These are phyloP conservation scores for Paxillus rubicundulus DNA, from an alignment of 768 basidiomycete genomes.

Conservation along the genomic window DNA sequence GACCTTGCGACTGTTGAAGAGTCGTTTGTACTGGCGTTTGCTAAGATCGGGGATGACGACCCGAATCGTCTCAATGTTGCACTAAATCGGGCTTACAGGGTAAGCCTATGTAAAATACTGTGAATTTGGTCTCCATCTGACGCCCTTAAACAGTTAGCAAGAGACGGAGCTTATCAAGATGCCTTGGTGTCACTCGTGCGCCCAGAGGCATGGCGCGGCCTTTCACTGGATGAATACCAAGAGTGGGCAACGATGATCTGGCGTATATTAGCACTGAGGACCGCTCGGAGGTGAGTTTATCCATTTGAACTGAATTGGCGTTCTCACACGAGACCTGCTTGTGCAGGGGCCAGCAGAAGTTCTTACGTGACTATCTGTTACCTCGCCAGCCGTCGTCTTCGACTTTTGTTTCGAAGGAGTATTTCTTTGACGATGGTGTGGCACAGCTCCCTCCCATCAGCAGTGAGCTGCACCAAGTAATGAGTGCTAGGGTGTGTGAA, in stretches of 20 bases:
- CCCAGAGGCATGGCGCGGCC: conserved; percentile 65
- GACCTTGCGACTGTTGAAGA: conserved; percentile 66
- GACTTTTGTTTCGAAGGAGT: conserved; percentile 53
- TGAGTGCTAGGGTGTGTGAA: conserved; percentile 39
- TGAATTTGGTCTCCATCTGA: conserved; percentile 1
- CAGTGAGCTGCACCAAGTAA: conserved; percentile 42
- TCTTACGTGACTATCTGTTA: conserved; percentile 64
- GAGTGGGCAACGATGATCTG: conserved; percentile 76
- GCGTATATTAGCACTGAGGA: conserved; percentile 68
- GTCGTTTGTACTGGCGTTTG: conserved; percentile 66
- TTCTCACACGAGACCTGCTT: conserved; percentile 1
- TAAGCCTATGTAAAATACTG: conserved; percentile 27
- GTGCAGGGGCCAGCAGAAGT: conserved; percentile 56
- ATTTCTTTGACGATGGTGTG: conserved; percentile 44
- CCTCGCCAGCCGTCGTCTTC: conserved; percentile 55
- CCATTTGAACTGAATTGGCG: background rate
- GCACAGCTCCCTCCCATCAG: conserved; percentile 37
- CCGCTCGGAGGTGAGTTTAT: conserved; percentile 60
- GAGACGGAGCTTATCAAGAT: conserved; percentile 65
- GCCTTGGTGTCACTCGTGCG: conserved; percentile 63
- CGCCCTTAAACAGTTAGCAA: conserved; percentile 48
- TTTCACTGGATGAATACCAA: conserved; percentile 63
- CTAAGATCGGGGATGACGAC: conserved; percentile 53
- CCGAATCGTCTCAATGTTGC: conserved; percentile 58
- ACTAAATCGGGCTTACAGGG: conserved; percentile 69